Evolutionary conservation across 768 basidiomycete genomes (phyloP), one percentile per base, ranked within the genome.

Genomic region (Hericium erinaceus): DNA sequence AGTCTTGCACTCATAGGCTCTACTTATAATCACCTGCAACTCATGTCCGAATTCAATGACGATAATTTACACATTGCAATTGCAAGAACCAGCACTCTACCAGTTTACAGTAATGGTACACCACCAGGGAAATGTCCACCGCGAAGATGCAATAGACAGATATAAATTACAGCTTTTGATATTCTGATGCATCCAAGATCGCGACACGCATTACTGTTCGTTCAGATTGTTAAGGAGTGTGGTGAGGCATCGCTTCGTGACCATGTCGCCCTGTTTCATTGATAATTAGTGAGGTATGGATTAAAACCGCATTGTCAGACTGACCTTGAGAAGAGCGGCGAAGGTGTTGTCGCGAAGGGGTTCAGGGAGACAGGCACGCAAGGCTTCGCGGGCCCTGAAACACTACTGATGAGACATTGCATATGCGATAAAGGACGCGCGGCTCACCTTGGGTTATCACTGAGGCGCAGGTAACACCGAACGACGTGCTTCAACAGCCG

Each of bases 401-500:
- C 52, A 55, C 53, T 60, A 9, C 7, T 33, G 28, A 9, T 33
- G 4, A 64, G 57, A 58, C 59, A 33, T 24, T 46, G 52, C 61
- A 53, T 61, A 55, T 18, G 39, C 26, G 24, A 58, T 37, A 49
- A 22, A 49, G 20, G 7, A 18, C 22, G 57, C 58, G 48, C 26
- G 55, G 74, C 84, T 49, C 64, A 92, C 94, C 94, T 83, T 57
- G 95, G 75, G 66, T 99, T 99, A 73, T 99, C 97, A 67, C 92
- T 95, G 64, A 99, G 76, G 46, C 97, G 81, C 60, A 99, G 73
- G 70, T 99, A 99, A 72, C 97, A 99, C 57, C 97, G 81, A 33
- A 99, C 97, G 54, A 99, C 97, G 68, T 99, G 97, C 72, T 99
- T 99, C 64, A 99, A 75, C 51, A 99, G 75, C 65, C 97, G 77